A percentile compares a stretch with the other conserved stretches of the same genome.
Conservation (phyloP, 1,284 basidiomycete species). For the Sporisorium graminicola region DNA sequence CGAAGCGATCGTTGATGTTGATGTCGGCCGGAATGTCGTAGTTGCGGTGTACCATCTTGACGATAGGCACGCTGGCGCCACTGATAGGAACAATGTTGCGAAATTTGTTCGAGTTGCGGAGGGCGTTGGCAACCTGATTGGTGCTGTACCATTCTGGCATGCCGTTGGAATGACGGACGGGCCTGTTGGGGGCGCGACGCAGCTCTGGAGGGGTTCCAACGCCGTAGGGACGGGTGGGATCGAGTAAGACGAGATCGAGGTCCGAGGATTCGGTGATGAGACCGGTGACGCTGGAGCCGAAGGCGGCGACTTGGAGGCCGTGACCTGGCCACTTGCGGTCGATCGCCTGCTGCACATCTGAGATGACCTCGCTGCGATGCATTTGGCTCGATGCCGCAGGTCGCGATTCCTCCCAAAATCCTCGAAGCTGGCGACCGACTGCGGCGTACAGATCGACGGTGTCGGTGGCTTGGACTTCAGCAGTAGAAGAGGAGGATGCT, state of each 20-base stretch:
- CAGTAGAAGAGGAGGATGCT: not conserved
- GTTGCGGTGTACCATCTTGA: slow-evolving; percentile 53
- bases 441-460: slow-evolving; percentile 22
- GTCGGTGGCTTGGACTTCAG: not conserved
- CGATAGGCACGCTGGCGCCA: slow-evolving; percentile 56
- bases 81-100: slow-evolving; percentile 36
- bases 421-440: slow-evolving; percentile 42
- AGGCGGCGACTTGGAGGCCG: slow-evolving; percentile 49
- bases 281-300: slow-evolving; percentile 62
- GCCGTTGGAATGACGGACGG: slow-evolving; percentile 17
- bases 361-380: slow-evolving; percentile 32
- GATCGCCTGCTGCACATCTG: slow-evolving; percentile 49
- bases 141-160: slow-evolving; percentile 55
- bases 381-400: slow-evolving; percentile 15
- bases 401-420: slow-evolving; percentile 42
- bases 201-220: slow-evolving; percentile 46
- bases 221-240: slow-evolving; percentile 50
- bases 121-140: slow-evolving; percentile 28
- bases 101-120: slow-evolving; percentile 27
- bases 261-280: slow-evolving; percentile 52
- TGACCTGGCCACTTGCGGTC: slow-evolving; percentile 41
- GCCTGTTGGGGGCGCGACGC: not conserved
- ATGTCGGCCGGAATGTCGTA: slow-evolving; percentile 52
- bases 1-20: slow-evolving; percentile 65
- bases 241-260: slow-evolving; percentile 59